These are phyloP conservation scores for Penicillium odoratum DNA, from an alignment of 495 filamentous ascomycete genomes.

Conservation along the genomic window DNA sequence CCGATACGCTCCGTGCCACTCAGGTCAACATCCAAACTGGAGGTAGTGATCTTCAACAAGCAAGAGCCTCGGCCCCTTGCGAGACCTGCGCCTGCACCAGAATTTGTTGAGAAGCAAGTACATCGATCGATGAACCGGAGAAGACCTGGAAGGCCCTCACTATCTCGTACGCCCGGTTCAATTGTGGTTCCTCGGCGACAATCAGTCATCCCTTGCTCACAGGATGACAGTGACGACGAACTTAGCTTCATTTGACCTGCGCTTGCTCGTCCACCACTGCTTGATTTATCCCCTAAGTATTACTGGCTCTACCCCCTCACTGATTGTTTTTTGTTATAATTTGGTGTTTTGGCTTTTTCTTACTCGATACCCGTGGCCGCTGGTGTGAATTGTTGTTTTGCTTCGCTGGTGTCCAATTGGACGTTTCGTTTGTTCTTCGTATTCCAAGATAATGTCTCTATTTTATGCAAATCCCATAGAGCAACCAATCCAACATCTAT, in stretches of 20 bases:
- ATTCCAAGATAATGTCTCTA: no score
- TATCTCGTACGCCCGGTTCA: neutral
- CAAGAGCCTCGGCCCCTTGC: slow-evolving; percentile 5
- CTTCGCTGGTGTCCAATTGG: neutral
- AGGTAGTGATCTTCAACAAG: slow-evolving; percentile 42
- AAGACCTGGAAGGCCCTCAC: slow-evolving; percentile 19
- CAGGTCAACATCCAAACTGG: slow-evolving; percentile 23
- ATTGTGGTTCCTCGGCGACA: slow-evolving; percentile 2
- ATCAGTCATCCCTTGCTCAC: slow-evolving; percentile 31
- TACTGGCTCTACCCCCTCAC: neutral
- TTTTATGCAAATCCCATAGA: neutral
- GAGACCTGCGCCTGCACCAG: slow-evolving; percentile 1
- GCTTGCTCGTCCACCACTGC: neutral
- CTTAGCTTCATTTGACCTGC: slow-evolving; percentile 41
- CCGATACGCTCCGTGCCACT: neutral
- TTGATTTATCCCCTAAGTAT: neutral
- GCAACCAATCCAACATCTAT: neutral
- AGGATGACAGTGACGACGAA: slow-evolving; percentile 47
- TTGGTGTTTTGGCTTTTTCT: neutral
- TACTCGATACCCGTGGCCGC: neutral
- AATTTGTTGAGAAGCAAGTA: slow-evolving; percentile 17
- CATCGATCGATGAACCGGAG: slow-evolving; percentile 24
- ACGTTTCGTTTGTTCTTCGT: neutral
- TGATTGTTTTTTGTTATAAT: neutral
- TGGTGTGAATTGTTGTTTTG: neutral